Percentiles rank a stretch among this genome's conserved stretches.
Conservation (phyloP, 805 yeast species). For the Pichia scutulata region DNA sequence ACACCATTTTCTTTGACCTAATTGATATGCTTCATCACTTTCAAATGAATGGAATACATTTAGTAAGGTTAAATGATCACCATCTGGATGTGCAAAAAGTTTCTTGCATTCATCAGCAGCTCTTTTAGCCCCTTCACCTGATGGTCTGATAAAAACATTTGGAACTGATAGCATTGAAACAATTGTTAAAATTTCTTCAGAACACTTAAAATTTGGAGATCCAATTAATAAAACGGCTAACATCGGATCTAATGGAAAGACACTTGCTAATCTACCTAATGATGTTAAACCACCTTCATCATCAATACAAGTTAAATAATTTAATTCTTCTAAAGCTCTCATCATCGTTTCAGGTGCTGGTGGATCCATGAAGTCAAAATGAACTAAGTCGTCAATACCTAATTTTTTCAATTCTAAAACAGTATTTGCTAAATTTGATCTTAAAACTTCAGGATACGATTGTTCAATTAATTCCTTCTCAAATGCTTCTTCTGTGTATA, state of each 20-base stretch:
- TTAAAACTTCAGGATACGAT: conserved; percentile 89
- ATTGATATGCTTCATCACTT: conserved; percentile 59
- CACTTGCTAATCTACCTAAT: conserved; percentile 82
- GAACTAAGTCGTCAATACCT: conserved; percentile 93
- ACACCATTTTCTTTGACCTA: conserved; percentile 78
- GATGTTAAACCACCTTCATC: conserved; percentile 90
- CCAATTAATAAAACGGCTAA: conserved; percentile 88
- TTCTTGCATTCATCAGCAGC: conserved; percentile 88
- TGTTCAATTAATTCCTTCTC: conserved; percentile 90
- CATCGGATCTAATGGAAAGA: conserved; percentile 94
- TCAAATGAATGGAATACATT: conserved; percentile 84
- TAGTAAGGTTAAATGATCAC: conserved; percentile 87
- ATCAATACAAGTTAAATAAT: conserved; percentile 80
- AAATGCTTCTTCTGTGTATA: conserved; percentile 95
- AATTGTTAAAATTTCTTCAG: conserved; percentile 80
- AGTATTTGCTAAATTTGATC: conserved; percentile 85
- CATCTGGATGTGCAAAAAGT: conserved; percentile 85
- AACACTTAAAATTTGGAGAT: conserved; percentile 76
- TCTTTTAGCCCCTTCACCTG: conserved; percentile 72
- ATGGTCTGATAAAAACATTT: conserved; percentile 89
- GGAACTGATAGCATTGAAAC: conserved; percentile 92
- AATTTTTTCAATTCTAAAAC: conserved; percentile 89
- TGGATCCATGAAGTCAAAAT: conserved; percentile 98
- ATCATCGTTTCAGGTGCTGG: conserved; percentile 99
- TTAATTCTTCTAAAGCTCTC: conserved; percentile 94